These are phyloP conservation scores for Quercus phellos DNA, from an alignment of 331 rosid genomes.

Conservation along the genomic window DNA sequence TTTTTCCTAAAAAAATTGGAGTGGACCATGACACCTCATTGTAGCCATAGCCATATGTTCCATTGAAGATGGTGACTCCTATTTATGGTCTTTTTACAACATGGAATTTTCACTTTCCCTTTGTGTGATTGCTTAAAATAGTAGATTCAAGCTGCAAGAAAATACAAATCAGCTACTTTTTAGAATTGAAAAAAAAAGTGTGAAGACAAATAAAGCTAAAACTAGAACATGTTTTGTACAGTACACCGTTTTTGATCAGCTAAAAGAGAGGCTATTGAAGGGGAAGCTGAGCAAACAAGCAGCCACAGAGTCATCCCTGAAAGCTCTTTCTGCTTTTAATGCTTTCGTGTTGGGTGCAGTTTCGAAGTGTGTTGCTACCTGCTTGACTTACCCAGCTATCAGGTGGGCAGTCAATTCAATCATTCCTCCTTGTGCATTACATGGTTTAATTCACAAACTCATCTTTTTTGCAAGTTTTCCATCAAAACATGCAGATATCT, in stretches of 20 bases:
- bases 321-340: constrained; percentile 74
- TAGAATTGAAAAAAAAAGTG: no score
- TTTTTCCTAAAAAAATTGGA: not conserved
- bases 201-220: constrained; percentile 12
- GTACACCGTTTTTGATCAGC: constrained; percentile 91
- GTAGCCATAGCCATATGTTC: not conserved
- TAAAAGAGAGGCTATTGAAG: constrained; percentile 61
- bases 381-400: constrained; percentile 97
- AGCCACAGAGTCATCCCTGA: constrained; percentile 55
- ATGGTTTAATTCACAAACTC: not conserved
- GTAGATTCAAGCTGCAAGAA: not conserved
- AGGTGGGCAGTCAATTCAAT: constrained; percentile 45
- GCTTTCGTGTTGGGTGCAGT: constrained; percentile 86
- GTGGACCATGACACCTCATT: not conserved
- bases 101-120: not conserved
- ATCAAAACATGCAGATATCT: not conserved
- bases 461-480: not conserved
- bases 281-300: constrained; percentile 42
- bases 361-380: constrained; percentile 86
- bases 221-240: constrained; percentile 29
- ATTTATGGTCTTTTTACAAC: not conserved
- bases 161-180: constrained; percentile 5
- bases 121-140: not conserved
- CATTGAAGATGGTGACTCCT: not conserved
- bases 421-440: constrained; percentile 3